These are phyloP conservation scores for Sporothrix humicola DNA, from an alignment of 2,329 filamentous ascomycete genomes.

Conservation along the genomic window DNA sequence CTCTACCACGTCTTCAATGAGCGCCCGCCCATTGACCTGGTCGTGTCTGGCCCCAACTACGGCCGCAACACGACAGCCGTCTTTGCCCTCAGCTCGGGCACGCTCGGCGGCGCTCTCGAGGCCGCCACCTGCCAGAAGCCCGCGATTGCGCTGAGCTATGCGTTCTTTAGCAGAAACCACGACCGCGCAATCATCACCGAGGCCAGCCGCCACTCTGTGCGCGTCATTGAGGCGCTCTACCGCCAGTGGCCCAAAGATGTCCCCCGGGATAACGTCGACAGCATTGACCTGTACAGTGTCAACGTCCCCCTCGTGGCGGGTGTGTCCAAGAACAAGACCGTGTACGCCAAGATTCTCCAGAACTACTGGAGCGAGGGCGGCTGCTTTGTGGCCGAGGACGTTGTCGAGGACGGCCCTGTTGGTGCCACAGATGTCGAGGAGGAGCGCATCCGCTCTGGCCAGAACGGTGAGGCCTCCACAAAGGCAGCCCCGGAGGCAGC, in stretches of 20 bases:
- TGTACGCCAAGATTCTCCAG: slow-evolving; percentile 87
- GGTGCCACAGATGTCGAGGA: slow-evolving; percentile 66
- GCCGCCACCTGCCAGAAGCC: slow-evolving; percentile 72
- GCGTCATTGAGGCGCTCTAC: slow-evolving; percentile 78
- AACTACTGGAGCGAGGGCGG: slow-evolving; percentile 87
- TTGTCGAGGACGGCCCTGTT: slow-evolving; percentile 48
- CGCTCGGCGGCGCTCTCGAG: slow-evolving; percentile 77
- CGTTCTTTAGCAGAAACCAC: slow-evolving; percentile 86
- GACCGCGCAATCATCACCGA: slow-evolving; percentile 80
- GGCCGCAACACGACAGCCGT: slow-evolving; percentile 81
- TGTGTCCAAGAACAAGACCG: slow-evolving; percentile 71
- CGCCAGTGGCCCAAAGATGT: slow-evolving; percentile 72
- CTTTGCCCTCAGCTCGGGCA: slow-evolving; percentile 78
- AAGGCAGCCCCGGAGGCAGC: slow-evolving; percentile 34
- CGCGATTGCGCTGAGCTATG: slow-evolving; percentile 85
- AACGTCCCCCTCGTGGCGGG: slow-evolving; percentile 86
- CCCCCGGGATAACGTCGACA: slow-evolving; percentile 38
- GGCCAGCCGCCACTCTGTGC: slow-evolving; percentile 74
- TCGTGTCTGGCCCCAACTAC: slow-evolving; percentile 82
- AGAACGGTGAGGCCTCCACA: slow-evolving; percentile 52
- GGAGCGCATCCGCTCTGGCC: slow-evolving; percentile 71
- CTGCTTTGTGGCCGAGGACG: slow-evolving; percentile 82
- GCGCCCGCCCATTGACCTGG: slow-evolving; percentile 73
- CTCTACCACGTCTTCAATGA: slow-evolving; percentile 79
- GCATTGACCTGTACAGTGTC: slow-evolving; percentile 84